phyloP scores from a whole-genome alignment of 225 moss, liverwort and hornwort genomes.

The Lunularia cruciata region DNA sequence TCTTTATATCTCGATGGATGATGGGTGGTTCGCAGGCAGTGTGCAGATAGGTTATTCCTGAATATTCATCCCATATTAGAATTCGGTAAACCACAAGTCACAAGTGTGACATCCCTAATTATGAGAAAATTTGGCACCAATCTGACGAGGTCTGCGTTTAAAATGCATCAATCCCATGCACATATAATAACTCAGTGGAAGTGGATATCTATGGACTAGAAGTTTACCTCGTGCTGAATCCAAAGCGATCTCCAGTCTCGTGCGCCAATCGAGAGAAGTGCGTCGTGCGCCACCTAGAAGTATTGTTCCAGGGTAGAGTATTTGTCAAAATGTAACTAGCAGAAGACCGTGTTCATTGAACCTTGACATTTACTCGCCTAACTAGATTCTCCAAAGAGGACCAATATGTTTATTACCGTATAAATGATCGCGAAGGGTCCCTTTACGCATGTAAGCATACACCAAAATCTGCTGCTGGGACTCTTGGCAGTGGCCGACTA shows the following conservation, averaged over 20 bases:
- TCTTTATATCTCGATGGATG: constrained; percentile 88
- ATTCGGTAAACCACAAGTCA: no score
- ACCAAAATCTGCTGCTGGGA: constrained; percentile 41
- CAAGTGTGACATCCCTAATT: no score
- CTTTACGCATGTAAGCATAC: constrained; percentile 52
- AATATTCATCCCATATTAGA: not conserved
- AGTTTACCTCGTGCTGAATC: constrained; percentile 68
- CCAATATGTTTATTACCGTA: constrained; percentile 25
- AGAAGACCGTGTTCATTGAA: no score
- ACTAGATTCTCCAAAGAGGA: no score
- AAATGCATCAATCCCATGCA: no score
- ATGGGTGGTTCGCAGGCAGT: constrained; percentile 64
- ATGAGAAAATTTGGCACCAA: no score
- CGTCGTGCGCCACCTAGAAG: constrained; percentile 36
- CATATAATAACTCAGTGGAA: no score
- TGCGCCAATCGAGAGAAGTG: constrained; percentile 54
- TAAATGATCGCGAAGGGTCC: constrained; percentile 33
- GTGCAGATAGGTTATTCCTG: constrained; percentile 68
- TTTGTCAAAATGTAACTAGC: no score
- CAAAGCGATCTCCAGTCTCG: constrained; percentile 65
- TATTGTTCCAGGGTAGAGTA: no score
- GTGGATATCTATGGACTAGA: no score
- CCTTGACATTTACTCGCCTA: no score
- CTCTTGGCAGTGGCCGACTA: constrained; percentile 52
- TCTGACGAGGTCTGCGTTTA: no score